Evolutionary conservation across 1,139 yeast genomes (phyloP), one percentile per base, ranked within the genome.

Genomic region (Yamadazyma membranifaciens): DNA sequence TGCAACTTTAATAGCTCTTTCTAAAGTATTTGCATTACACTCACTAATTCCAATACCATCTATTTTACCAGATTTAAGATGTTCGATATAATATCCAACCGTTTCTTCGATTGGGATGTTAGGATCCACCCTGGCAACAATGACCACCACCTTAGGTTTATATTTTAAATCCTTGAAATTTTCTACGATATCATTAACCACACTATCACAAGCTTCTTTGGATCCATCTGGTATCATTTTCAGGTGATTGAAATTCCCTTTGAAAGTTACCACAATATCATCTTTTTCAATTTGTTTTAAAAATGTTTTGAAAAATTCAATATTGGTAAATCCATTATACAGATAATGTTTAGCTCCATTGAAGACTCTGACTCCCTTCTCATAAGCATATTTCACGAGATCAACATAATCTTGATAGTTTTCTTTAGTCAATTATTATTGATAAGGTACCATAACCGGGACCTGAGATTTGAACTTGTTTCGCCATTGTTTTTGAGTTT

Each of bases 271-370:
- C 15, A 77, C 63, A 49, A 80, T 78, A 42, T 75, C 66, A 13
- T 25, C 33, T 22, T 28, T 17, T 40, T 66, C 63, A 31, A 11
- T 13, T 40, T 66, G 62, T 15, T 39, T 29, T 11, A 20, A 15
- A 12, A 17, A 33, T 9, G 31, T 27, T 13, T 75, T 65, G 33
- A 86, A 55, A 40, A 78, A 68, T 50, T 73, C 64, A 46, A 64
- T 60, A 39, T 60, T 64, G 34, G 74, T 68, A 37, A 65, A 61
- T 34, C 68, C 61, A 17, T 94, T 95, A 94, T 54, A 17, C 9
- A 26, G 22, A 27, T 87, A 87, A 56, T 87, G 85, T 50, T 83
- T 92, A 44, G 94, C 95, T 24, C 78, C 79, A 54, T 87, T 87
- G 63, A 86, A 64, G 43, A 83, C 70, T 22, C 73, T 75, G 43